Evolutionary conservation across 805 yeast species (phyloP), one percentile per base, ranked within the genome.

Genomic region (Yueomyces sinensis): DNA sequence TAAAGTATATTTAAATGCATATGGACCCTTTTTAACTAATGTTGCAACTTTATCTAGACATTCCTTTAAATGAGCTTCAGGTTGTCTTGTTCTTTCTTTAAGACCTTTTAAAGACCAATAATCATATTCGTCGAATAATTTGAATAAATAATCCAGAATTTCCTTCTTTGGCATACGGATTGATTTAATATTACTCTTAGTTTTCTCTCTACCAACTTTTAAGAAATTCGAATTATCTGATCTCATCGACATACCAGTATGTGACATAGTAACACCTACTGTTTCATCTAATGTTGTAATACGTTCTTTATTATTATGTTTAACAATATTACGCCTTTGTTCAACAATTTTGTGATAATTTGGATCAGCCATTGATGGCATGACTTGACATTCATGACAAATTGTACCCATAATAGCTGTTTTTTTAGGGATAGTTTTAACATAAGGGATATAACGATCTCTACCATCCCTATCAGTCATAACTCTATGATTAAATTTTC

Each of bases 71-170:
- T 82, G 93, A 16, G 78, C 78, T 54, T 91, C 98, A 2, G 98
- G 98, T 64, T 91, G 98, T 49, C 79, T 77, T 3, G 96, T 86
- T 45, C 94, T 72, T 54, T 91, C 98, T 50, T 84, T 80, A 41
- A 91, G 65, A 28, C 95, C 95, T 59, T 86, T 86, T 68, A 91
- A 68, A 9, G 91, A 76, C 98, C 98, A 91, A 58, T 87, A 91
- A 53, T 89, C 96, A 56, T 81, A 84, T 55, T 87, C 93, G 57
- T 86, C 95, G 58, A 91, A 91, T 48, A 89, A 65, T 46, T 80
- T 71, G 72, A 91, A 91, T 45, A 91, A 62, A 44, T 82, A 62
- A 58, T 87, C 95, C 68, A 89, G 70, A 38, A 91, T 70, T 42
- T 86, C 96, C 54, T 82, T 83, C 62, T 82, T 76, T 27, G 94